Percentiles rank a stretch among this genome's conserved stretches.
phyloP scores from a whole-genome alignment of 2,329 filamentous ascomycete genomes.

The Dactylonectria estremocensis region DNA sequence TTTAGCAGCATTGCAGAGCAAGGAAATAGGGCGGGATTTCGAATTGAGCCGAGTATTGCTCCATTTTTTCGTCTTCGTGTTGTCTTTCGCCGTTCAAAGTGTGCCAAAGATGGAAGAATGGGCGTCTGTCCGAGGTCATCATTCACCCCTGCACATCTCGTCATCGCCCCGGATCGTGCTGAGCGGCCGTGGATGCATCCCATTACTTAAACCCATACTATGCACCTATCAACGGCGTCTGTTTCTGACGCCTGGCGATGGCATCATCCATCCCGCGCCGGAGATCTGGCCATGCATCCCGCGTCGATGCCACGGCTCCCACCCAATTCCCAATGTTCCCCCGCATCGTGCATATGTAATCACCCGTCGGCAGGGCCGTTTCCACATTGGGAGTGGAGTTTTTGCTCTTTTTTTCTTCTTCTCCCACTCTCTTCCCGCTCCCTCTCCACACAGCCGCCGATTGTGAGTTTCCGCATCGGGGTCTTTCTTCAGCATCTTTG shows the following conservation, averaged over 20 bases:
- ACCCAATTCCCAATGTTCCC: not conserved
- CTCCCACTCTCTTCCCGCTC: not conserved
- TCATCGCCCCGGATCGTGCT: constrained; percentile 38
- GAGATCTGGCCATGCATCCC: constrained; percentile 33
- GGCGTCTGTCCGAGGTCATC: constrained; percentile 14
- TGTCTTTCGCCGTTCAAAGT: constrained; percentile 1
- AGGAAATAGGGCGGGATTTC: constrained; percentile 14
- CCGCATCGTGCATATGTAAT: constrained; percentile 15
- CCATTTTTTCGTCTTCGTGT: not conserved
- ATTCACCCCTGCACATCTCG: constrained; percentile 30
- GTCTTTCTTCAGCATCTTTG: not conserved
- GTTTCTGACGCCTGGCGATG: constrained; percentile 24
- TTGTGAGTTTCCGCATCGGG: constrained; percentile 8
- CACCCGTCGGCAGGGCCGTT: constrained; percentile 1
- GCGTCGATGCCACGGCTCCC: constrained; percentile 6
- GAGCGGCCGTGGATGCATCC: constrained; percentile 26
- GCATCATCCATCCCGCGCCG: constrained; percentile 36
- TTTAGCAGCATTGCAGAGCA: constrained; percentile 23
- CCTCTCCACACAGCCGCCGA: not conserved
- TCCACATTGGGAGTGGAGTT: not conserved
- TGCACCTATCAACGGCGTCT: constrained; percentile 31
- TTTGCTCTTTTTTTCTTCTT: not conserved
- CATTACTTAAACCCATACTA: constrained; percentile 18
- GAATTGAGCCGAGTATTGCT: constrained; percentile 25
- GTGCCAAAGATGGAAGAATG: not conserved